Evolutionary conservation across 306 rosid species (phyloP), one percentile per base, ranked within the genome.

Genomic region (Albizia julibrissin): DNA sequence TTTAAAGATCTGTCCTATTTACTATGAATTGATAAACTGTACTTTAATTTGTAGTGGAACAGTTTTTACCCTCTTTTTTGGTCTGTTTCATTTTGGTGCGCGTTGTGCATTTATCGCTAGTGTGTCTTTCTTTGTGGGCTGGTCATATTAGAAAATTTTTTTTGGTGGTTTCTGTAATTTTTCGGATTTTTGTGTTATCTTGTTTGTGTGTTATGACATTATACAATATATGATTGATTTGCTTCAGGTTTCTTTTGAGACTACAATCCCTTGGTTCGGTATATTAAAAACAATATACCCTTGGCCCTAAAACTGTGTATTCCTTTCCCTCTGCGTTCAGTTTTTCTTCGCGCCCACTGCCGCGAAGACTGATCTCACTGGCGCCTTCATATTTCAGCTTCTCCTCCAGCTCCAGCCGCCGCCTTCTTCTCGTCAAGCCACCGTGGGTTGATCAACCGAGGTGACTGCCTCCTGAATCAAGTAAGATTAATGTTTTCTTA

Each of bases 241-340:
- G 54, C 27, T 43, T 19, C 75, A 70, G 75, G 18, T 70, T 70
- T 43, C 54, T 70, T 70, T n/a, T 42, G 75, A 22, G 56, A 43
- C 56, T 43, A 0, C 6, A 42, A n/a, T 42, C 27, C 3, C 19
- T 70, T 31, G 34, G 33, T 24, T 43, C 24, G 37, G 27, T 34
- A 37, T 43, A 24, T n/a, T n/a, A n/a, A n/a, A n/a, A n/a, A n/a
- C n/a, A n/a, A n/a, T n/a, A n/a, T n/a, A n/a, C n/a, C n/a, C n/a
- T n/a, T n/a, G n/a, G n/a, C n/a, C n/a, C n/a, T n/a, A n/a, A n/a
- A n/a, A n/a, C n/a, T n/a, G n/a, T n/a, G n/a, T n/a, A n/a, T n/a
- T n/a, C n/a, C n/a, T n/a, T n/a, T n/a, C n/a, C n/a, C n/a, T n/a
- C n/a, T n/a, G n/a, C n/a, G n/a, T n/a, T n/a, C n/a, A n/a, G n/a